Conservation (phyloP, 1,284 basidiomycete genomes). For the Cryptococcus amylolentus region DNA sequence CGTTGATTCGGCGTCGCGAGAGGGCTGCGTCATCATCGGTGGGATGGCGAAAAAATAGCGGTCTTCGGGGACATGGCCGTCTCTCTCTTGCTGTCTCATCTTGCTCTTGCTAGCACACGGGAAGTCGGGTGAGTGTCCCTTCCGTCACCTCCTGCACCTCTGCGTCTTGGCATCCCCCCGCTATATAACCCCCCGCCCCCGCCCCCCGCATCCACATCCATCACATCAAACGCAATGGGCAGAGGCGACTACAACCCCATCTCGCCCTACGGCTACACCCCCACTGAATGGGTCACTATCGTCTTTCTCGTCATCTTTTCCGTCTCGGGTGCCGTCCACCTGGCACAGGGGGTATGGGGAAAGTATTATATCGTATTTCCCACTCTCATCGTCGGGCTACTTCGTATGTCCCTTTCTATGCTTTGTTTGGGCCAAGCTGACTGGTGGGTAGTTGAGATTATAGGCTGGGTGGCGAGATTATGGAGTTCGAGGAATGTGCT, state of each 20-base stretch:
- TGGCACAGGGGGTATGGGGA: conserved; percentile 50
- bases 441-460: conserved; percentile 50
- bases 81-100: no score
- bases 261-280: conserved; percentile 36
- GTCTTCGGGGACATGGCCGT: no score
- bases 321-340: conserved; percentile 49
- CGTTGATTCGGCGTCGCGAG: no score
- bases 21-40: no score
- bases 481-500: conserved; percentile 32
- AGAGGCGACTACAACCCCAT: conserved; percentile 1
- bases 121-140: no score
- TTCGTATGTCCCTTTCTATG: background rate
- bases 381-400: conserved; percentile 54
- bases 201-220: no score
- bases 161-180: no score
- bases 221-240: no score
- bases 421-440: background rate
- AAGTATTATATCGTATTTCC: conserved; percentile 57
- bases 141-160: no score
- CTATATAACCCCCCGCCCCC: no score
- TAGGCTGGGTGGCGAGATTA: conserved; percentile 43
- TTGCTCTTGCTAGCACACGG: no score
- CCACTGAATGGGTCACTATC: conserved; percentile 14
- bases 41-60: no score
- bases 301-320: conserved; percentile 33